Evolutionary conservation across 2,329 filamentous ascomycete species (phyloP), one percentile per base, ranked within the genome.

Genomic region (Fusarium lyarnte): DNA sequence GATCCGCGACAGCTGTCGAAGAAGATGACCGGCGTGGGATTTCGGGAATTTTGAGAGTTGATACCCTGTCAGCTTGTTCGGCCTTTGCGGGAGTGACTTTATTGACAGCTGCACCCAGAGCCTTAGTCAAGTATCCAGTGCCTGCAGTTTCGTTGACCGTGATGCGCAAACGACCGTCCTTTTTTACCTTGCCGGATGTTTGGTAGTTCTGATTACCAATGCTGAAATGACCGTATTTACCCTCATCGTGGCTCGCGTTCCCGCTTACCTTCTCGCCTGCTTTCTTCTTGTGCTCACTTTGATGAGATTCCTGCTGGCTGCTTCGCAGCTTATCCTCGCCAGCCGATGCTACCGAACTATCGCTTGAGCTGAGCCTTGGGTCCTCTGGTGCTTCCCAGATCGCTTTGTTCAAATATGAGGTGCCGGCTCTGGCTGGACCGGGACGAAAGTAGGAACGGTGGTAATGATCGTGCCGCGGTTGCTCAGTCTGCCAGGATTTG

Each of bases 111-210:
- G 89, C 89, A 6, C 92, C 92, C 1, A 95, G 83, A 6, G 92
- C 91, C 77, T 94, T 94, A 46, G 91, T 91, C 31, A 94, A 84
- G 74, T 93, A 94, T 16, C 92, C 92, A 3, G 85, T 90, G 72
- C 91, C 90, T 62, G 87, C 87, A 3, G 88, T 91, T 77, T 94
- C 92, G 58, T 91, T 91, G 76, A 94, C 86, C 8, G 90, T 92
- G 69, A 95, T 93, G 69, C 89, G 90, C 53, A 95, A 81, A 27
- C 93, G 87, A 0, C 93, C 93, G 78, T 94, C 92, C 51, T 84
- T 86, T 79, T 89, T 92, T 2, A 93, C 87, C 69, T 85, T 89
- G 29, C 91, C 91, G 69, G 86, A 89, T 2, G 90, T 92, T 25
- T 84, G 85, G 80, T 90, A 92, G 54, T 91, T 83, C 7, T 92